These are phyloP conservation scores for Tricladium varicosporioides DNA, from an alignment of 2,329 filamentous ascomycete genomes.

Conservation along the genomic window DNA sequence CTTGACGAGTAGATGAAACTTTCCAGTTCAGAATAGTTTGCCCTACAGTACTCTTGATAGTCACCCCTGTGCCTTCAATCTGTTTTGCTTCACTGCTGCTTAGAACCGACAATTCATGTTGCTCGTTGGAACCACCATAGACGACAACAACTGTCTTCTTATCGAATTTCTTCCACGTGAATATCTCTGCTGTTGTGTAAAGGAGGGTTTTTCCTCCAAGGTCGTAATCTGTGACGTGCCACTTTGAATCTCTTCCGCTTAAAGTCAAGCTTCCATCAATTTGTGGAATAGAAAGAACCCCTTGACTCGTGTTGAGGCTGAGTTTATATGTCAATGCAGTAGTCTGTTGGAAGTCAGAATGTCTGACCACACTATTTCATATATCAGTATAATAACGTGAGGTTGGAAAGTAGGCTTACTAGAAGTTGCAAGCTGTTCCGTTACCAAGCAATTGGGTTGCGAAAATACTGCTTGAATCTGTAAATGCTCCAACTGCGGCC, in stretches of 20 bases:
- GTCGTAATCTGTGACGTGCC: slow-evolving; percentile 66
- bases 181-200: slow-evolving; percentile 69
- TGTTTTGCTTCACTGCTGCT: slow-evolving; percentile 32
- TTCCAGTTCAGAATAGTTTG: slow-evolving; percentile 53
- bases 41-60: slow-evolving; percentile 39
- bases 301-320: slow-evolving; percentile 57
- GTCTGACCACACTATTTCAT: slow-evolving; percentile 50
- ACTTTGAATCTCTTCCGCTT: slow-evolving; percentile 63
- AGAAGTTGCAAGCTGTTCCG: slow-evolving; percentile 56
- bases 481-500: slow-evolving; percentile 43
- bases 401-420: slow-evolving; percentile 28
- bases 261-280: slow-evolving; percentile 55
- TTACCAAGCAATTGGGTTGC: slow-evolving; percentile 61
- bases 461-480: slow-evolving; percentile 47
- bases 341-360: slow-evolving; percentile 61
- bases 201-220: slow-evolving; percentile 57
- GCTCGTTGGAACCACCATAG: slow-evolving; percentile 61
- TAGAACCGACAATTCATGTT: slow-evolving; percentile 58
- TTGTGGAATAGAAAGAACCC: slow-evolving; percentile 57
- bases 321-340: slow-evolving; percentile 61
- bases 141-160: slow-evolving; percentile 59
- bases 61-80: slow-evolving; percentile 31
- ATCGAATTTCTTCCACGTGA: slow-evolving; percentile 65
- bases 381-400: neutral
- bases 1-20: slow-evolving; percentile 49